Evolutionary conservation across 495 filamentous ascomycete genomes (phyloP).

Genomic region (Xylaria palmicola): DNA sequence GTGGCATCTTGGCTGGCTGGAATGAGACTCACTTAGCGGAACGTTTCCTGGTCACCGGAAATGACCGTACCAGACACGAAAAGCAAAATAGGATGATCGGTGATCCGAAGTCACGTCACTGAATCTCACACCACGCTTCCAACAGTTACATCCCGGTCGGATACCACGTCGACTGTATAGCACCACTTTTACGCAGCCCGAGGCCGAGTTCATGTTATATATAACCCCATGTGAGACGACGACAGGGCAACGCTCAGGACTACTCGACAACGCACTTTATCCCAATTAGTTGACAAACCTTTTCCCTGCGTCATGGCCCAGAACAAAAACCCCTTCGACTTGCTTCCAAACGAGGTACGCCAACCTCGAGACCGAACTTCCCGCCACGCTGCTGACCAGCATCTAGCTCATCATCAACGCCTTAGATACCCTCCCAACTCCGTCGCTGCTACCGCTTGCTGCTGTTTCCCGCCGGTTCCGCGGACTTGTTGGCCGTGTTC

Average conservation of each 20-base stretch:
- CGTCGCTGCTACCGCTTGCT: slow-evolving; percentile 58
- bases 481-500: slow-evolving; percentile 63
- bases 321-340: slow-evolving; percentile 31
- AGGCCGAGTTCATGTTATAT: background rate
- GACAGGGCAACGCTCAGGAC: background rate
- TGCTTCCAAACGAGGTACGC: slow-evolving; percentile 46
- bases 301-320: slow-evolving; percentile 31
- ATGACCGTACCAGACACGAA: slow-evolving; percentile 1
- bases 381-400: slow-evolving; percentile 15
- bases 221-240: background rate
- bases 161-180: background rate
- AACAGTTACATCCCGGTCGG: background rate
- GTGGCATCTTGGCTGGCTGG: background rate
- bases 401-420: slow-evolving; percentile 66
- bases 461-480: slow-evolving; percentile 65
- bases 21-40: background rate
- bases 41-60: background rate
- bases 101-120: slow-evolving; percentile 6
- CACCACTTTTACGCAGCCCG: slow-evolving; percentile 1
- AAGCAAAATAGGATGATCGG: background rate
- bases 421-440: slow-evolving; percentile 59
- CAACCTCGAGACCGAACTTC: background rate
- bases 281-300: slow-evolving; percentile 21
- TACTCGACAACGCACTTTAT: slow-evolving; percentile 26
- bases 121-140: slow-evolving; percentile 6